Conservation (phyloP, 768 basidiomycete species). For the Suillus spraguei region DNA sequence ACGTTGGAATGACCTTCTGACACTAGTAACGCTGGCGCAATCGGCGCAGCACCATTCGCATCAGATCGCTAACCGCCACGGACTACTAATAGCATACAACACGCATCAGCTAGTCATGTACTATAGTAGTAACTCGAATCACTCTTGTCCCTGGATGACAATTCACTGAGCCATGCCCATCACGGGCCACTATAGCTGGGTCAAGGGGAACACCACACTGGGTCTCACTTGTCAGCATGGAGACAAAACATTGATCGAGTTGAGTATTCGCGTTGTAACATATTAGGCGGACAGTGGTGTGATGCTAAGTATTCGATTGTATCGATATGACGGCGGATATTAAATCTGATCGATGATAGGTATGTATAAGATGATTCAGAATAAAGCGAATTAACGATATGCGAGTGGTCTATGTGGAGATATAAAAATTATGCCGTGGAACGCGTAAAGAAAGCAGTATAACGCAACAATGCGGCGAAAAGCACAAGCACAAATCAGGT, state of each 20-base stretch:
- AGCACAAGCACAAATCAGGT: slow-evolving; percentile 17
- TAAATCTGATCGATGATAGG: slow-evolving; percentile 30
- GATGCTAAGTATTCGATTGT: slow-evolving; percentile 24
- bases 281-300: slow-evolving; percentile 1
- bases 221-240: not conserved
- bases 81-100: not conserved
- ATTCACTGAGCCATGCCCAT: not conserved
- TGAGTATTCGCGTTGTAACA: slow-evolving; percentile 7
- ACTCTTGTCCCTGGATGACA: not conserved
- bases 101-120: not conserved
- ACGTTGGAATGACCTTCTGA: not conserved
- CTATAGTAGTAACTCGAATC: slow-evolving; percentile 1
- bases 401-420: slow-evolving; percentile 29
- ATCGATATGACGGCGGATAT: slow-evolving; percentile 31
- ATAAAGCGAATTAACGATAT: slow-evolving; percentile 35
- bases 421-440: slow-evolving; percentile 33
- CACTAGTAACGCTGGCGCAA: not conserved
- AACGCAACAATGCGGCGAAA: slow-evolving; percentile 40
- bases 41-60: not conserved
- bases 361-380: slow-evolving; percentile 28
- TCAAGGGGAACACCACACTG: not conserved
- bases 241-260: not conserved
- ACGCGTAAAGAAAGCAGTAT: slow-evolving; percentile 41
- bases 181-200: not conserved
- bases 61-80: not conserved